Conservation (phyloP, 2,329 filamentous ascomycete species). For the Cordyceps farinosa region DNA sequence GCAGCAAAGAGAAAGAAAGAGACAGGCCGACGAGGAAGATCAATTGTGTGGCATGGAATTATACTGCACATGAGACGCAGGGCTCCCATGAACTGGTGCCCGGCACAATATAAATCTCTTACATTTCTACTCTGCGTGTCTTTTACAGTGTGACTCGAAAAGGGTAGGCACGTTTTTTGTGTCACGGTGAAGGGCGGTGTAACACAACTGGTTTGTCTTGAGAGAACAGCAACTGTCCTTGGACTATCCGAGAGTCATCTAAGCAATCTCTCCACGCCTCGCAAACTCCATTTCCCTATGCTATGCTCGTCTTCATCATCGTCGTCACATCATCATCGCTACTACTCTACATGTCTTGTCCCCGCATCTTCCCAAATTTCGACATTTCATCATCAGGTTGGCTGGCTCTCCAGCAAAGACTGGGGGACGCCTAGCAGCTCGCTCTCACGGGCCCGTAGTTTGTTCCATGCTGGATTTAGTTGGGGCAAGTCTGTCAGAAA, state of each 20-base stretch:
- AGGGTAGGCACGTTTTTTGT: neutral
- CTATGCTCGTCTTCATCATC: conserved; percentile 3
- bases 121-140: conserved; percentile 7
- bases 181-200: neutral
- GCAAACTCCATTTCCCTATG: conserved; percentile 4
- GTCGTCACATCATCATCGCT: neutral
- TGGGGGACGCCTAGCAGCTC: too few species aligned
- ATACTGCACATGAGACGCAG: neutral
- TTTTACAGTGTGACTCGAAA: neutral
- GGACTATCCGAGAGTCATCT: neutral
- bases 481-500: conserved; percentile 17
- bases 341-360: neutral
- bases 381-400: too few species aligned
- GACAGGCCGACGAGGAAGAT: conserved; percentile 2
- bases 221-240: neutral
- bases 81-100: neutral
- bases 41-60: neutral
- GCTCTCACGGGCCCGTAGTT: neutral
- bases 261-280: neutral
- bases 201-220: neutral
- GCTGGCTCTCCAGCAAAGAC: neutral
- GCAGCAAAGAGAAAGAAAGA: conserved; percentile 15
- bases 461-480: conserved; percentile 20
- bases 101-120: conserved; percentile 17
- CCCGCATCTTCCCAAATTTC: too few species aligned